Base-by-base conservation (phyloP, 192 early-diverging fungal species). In the Chytriomyces hyalinus region DNA sequence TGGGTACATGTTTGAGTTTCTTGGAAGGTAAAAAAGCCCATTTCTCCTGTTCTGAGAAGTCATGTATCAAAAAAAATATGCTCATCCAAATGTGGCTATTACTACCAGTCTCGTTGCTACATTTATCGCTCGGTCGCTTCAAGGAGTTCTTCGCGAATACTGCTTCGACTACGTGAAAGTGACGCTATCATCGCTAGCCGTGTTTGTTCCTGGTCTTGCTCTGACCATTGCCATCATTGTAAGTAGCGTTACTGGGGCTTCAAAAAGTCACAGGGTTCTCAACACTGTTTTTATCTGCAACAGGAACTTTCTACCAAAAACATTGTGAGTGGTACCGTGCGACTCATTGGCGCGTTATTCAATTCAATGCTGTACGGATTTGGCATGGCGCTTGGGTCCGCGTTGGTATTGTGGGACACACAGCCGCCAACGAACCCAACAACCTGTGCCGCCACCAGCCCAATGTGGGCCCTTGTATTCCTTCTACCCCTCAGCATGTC, bases 261-360 rank as follows among this genome's bases (percentile, higher is more conserved):
- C 24, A 26, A 26, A 36, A 36, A 4, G 2, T 36, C 36, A 36
- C 1, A 36, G 36, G 0, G 0, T 36, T 2, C 36, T 36, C 36
- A 26, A 26, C 24, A 1, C 36, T 36, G 36, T 36, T 36, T 36
- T 36, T 28, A 36, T 36, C 0, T 36, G 1, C 36, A 36, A 36
- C 36, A 36, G 36, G 36, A 97, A 78, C 83, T 97, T 73, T 89
- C 92, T 2, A 93, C 96, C n/a, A 87, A 91, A 57, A 97, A 97
- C 78, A 89, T 96, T 78, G 89, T 96, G 53, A 90, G 91, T 6
- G 96, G 96, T 43, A 88, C 92, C 0, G 92, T 96, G 20, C 88
- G 93, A 20, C 84, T 96, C 60, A 84, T 95, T 44, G 90, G 92
- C 76, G 90, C 94, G 13, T 74, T 97, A 13, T 92, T 94, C 77